These are phyloP conservation scores for Diddensiella caesifluorescens DNA, from an alignment of 805 yeast species.

Conservation along the genomic window DNA sequence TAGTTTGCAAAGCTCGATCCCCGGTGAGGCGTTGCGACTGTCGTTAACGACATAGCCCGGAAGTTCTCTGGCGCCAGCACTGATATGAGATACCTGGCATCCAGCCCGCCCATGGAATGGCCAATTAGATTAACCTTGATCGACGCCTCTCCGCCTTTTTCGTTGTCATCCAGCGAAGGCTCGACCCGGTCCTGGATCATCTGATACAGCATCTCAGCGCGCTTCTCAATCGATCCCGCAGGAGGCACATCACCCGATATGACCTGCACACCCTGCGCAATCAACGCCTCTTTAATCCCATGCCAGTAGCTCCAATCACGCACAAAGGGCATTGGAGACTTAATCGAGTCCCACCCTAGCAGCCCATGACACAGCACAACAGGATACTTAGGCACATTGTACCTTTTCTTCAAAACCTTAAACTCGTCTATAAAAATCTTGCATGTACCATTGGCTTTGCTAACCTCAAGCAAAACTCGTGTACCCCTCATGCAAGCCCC, in stretches of 20 bases:
- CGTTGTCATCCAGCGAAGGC: constrained; percentile 10
- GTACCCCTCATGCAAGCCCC: too few relatives aligned
- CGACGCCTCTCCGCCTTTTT: constrained; percentile 2
- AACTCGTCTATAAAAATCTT: constrained; percentile 19
- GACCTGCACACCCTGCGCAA: constrained; percentile 59
- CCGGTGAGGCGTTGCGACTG: constrained; percentile 82
- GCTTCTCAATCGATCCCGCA: constrained; percentile 63
- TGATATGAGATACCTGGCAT: constrained; percentile 69
- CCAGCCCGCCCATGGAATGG: constrained; percentile 94
- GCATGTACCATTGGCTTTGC: too few relatives aligned
- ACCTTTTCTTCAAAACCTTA: constrained; percentile 34
- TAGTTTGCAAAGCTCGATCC: constrained; percentile 79
- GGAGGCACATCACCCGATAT: constrained; percentile 77
- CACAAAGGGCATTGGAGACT: constrained; percentile 35
- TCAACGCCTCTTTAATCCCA: constrained; percentile 63
- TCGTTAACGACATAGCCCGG: constrained; percentile 68
- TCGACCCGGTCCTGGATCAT: constrained; percentile 38
- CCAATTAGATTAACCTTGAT: constrained; percentile 66
- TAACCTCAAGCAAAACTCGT: too few relatives aligned
- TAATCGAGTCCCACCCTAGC: constrained; percentile 66
- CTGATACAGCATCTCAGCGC: constrained; percentile 55
- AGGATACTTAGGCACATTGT: constrained; percentile 61
- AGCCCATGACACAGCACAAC: constrained; percentile 83
- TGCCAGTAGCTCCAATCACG: constrained; percentile 66
- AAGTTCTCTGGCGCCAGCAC: constrained; percentile 44